Percentiles rank a stretch among this genome's conserved stretches.
phyloP scores from a whole-genome alignment of 768 basidiomycete genomes.

The Baorangia bicolor region DNA sequence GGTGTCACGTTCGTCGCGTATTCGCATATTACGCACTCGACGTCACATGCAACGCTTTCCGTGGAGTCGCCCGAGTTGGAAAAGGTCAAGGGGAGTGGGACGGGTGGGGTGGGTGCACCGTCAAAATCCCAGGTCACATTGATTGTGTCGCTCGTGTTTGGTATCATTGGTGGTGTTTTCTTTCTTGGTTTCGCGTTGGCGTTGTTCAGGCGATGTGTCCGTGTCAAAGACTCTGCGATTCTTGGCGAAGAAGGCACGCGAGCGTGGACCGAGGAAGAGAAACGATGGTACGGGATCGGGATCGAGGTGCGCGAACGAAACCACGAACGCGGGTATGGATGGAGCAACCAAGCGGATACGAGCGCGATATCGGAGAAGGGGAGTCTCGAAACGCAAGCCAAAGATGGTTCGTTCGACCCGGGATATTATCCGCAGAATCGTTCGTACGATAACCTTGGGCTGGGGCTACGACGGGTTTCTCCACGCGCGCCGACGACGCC shows the following conservation, averaged over 20 bases:
- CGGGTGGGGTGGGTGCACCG: constrained; percentile 39
- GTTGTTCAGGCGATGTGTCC: constrained; percentile 51
- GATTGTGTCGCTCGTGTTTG: constrained; percentile 62
- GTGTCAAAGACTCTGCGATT: constrained; percentile 60
- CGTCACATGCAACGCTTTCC: constrained; percentile 60
- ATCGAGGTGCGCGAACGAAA: constrained; percentile 21
- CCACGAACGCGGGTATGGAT: constrained; percentile 30
- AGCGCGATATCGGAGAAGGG: constrained; percentile 32
- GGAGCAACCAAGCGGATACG: constrained; percentile 29
- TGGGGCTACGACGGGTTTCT: constrained; percentile 51
- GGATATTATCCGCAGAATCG: constrained; percentile 18
- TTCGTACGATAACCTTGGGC: constrained; percentile 31
- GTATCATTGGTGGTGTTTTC: constrained; percentile 57
- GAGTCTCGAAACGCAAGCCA: constrained; percentile 29
- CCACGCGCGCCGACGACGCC: constrained; percentile 46
- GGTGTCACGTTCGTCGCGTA: constrained; percentile 66
- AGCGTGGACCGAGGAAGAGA: constrained; percentile 64
- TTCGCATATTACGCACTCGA: constrained; percentile 63
- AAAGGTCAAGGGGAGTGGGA: constrained; percentile 36
- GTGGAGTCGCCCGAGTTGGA: constrained; percentile 44
- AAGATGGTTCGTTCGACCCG: constrained; percentile 15
- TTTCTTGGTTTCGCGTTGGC: constrained; percentile 56
- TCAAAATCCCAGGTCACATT: constrained; percentile 52
- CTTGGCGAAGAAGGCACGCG: constrained; percentile 56
- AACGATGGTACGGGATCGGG: constrained; percentile 64